A percentile compares a stretch with the other conserved stretches of the same genome.
Conservation (phyloP, 495 filamentous ascomycete species). For the Aspergillus sclerotioniger region DNA sequence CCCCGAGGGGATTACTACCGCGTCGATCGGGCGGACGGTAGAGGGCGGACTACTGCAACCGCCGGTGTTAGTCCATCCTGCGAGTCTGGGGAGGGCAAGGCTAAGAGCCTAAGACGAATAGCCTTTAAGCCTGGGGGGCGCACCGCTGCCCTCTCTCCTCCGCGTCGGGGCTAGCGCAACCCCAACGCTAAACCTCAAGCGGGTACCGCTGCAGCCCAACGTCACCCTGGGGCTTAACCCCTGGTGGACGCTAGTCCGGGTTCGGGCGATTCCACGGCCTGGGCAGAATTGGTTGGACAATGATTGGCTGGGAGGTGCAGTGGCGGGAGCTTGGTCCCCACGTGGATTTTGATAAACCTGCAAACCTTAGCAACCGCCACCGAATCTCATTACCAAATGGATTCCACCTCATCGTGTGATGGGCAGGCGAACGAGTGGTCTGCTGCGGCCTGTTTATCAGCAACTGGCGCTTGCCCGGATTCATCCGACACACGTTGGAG, state of each 20-base stretch:
- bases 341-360: slow-evolving; percentile 10
- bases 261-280: neutral
- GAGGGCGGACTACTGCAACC: neutral
- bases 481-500: neutral
- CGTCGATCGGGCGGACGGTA: neutral
- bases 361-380: slow-evolving; percentile 2
- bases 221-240: neutral
- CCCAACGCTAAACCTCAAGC: neutral
- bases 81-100: neutral
- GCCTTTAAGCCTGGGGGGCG: neutral
- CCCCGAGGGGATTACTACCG: neutral
- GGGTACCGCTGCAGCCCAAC: neutral
- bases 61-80: neutral
- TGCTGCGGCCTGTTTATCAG: neutral
- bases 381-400: neutral
- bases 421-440: neutral
- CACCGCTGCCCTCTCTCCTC: neutral
- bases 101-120: neutral
- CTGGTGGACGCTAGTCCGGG: neutral
- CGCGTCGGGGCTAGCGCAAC: neutral
- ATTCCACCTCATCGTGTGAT: neutral
- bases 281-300: neutral
- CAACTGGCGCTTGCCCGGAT: neutral
- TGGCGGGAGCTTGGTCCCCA: neutral
- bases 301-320: neutral